Evolutionary conservation across 1,139 yeast genomes (phyloP).

Genomic region (Hansenula lynferdii): DNA sequence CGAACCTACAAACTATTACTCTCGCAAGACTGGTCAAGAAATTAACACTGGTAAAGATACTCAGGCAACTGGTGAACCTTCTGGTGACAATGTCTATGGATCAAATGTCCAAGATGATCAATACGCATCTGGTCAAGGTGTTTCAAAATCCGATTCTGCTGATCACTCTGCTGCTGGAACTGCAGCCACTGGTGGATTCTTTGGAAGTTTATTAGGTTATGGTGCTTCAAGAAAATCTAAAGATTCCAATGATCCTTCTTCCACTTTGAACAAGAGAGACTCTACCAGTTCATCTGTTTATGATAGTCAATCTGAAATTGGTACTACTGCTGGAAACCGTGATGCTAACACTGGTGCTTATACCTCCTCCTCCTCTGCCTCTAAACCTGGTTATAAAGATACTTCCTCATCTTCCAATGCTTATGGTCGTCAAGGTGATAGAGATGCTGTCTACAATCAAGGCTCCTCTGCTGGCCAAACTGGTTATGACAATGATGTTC

Average conservation of each 20-base stretch:
- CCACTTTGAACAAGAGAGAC: background rate
- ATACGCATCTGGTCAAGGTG: background rate
- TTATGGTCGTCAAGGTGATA: background rate
- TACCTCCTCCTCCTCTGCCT: background rate
- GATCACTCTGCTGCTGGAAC: background rate
- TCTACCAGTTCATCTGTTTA: constrained; percentile 1
- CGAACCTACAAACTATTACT: constrained; percentile 15
- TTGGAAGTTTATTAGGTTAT: background rate
- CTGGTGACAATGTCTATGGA: background rate
- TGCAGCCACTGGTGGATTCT: background rate
- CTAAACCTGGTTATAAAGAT: too few relatives aligned
- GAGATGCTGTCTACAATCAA: background rate
- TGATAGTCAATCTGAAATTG: background rate
- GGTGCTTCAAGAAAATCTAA: background rate
- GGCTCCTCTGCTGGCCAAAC: background rate
- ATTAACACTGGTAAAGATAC: background rate
- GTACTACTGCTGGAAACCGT: background rate
- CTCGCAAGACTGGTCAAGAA: constrained; percentile 8
- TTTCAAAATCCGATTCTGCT: background rate
- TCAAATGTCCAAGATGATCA: too few relatives aligned
- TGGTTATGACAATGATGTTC: background rate
- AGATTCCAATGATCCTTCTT: too few relatives aligned
- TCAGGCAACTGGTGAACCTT: background rate
- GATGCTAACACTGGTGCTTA: background rate
- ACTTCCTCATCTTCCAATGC: too few relatives aligned